Evolutionary conservation across 768 basidiomycete genomes (phyloP), one percentile per base, ranked within the genome.

Genomic region (Psilocybe cubensis): DNA sequence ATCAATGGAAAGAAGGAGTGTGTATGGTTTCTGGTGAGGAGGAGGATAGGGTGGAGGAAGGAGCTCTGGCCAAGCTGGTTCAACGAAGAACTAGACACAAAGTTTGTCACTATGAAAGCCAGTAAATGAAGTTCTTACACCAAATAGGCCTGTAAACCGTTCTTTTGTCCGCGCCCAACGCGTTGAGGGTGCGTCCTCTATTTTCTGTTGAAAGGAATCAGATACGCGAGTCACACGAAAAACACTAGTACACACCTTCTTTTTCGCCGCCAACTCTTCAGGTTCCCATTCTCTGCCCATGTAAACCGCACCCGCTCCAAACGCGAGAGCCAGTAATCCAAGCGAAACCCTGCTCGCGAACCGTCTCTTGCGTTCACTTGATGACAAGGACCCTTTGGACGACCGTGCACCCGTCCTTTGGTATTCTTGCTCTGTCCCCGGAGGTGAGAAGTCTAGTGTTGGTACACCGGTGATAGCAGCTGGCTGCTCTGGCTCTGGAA

Each of bases 1-100:
- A 59, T 99, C 96, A 23, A 99, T 75, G 28, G 94, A 94, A 49
- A 99, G 73, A 8, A 98, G 78, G 18, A 98, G 83, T 1, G 96
- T 98, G 75, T 94, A 97, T 0, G 94, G 94, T 55, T 95, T 89
- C 71, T 90, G 87, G 57, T 93, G 87, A 2, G 90, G 89, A 24
- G 87, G 76, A 3, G 94, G 92, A 41, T 90, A 79, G 10, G 91
- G 89, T 41, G 92, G 88, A 0, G 96, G 97, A 1, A 99, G 83
- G 1, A 99, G 83, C 68, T 96, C 94, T 25, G 89, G 80, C 92
- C 94, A 97, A 44, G 88, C 85, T 2, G 97, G 97, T 76, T 98
- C 91, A 68, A 88, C 93, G 74, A 98, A 95, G 70, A 87, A 88
- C 93, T 97, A 64, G 7, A 51, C 45, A 28, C 31, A 27, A 25